Percentiles rank a stretch among this genome's conserved stretches.
phyloP scores from a whole-genome alignment of 106 monocot species.

The Apostasia ramifera region DNA sequence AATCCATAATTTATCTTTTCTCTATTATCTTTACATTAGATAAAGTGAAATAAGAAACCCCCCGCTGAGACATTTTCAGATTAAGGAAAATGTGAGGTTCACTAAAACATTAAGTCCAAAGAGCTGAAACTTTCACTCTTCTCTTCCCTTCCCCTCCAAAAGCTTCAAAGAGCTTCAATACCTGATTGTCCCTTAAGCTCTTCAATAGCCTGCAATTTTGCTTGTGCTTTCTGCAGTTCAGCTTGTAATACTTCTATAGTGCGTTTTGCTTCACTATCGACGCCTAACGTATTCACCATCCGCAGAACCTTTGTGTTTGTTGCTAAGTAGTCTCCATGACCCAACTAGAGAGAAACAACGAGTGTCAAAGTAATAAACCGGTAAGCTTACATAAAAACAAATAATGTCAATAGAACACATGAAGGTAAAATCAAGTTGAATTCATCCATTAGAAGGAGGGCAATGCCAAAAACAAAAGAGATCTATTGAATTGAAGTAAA shows the following conservation, averaged over 20 bases:
- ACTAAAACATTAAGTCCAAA: background rate
- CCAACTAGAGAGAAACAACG: constrained; percentile 36
- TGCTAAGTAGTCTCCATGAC: constrained; percentile 90
- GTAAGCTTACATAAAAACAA: background rate
- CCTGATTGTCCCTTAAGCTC: constrained; percentile 93
- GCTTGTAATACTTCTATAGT: constrained; percentile 80
- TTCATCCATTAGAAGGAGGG: too few species aligned
- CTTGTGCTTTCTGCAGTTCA: constrained; percentile 77
- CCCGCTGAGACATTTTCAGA: too few species aligned
- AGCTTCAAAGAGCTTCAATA: constrained; percentile 4
- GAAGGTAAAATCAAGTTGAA: background rate
- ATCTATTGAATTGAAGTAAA: too few species aligned
- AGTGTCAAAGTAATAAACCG: too few species aligned
- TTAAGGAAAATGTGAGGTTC: background rate
- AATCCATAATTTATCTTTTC: too few species aligned
- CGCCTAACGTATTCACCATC: constrained; percentile 85
- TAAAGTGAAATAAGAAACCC: too few species aligned
- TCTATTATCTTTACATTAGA: too few species aligned
- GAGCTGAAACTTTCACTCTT: background rate
- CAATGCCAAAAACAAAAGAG: too few species aligned
- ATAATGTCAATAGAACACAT: background rate
- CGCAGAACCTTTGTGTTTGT: constrained; percentile 88
- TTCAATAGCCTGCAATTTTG: constrained; percentile 86
- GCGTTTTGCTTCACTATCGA: constrained; percentile 89
- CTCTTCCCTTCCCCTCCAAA: background rate